Evolutionary conservation across 148 eudicot genomes (phyloP), one percentile per base, ranked within the genome.

Genomic region (Arbutus unedo): DNA sequence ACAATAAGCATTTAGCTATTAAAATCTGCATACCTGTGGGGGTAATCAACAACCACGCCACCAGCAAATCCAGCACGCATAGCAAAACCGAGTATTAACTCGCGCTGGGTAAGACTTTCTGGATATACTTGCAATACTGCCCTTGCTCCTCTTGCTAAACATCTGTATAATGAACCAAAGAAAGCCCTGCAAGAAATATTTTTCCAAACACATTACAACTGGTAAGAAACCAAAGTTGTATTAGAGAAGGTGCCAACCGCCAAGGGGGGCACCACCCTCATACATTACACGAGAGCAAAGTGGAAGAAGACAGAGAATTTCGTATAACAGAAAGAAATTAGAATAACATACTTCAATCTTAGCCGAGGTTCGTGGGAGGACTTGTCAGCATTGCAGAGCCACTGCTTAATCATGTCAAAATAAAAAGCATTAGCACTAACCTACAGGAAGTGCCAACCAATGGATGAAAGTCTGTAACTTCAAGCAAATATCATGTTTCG

Each of bases 41-140:
- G 99, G 84, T 76, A 96, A 83, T 96, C 99, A 79, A 96, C 94
- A 54, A 96, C 97, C n/a, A 96, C 85, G 23, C 99, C 98, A 77
- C 99, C 99, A 87, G 94, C 90, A 87, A 96, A 96, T 25, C 99
- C 99, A 92, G 98, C 94, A 81, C 93, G 92, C 98, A 94, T 96
- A 16, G 99, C 99, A 85, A 31, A 92, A 79, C 90, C 56, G 3
- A 91, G 82, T 67, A 96, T 91, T 85, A 96, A 87, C 85, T 93
- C 93, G 76, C 99, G 94, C 86, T 96, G 99, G 47, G 92, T 94
- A 73, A 86, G 21, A 86, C 91, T 96, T 89, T 96, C 98, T 21
- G 99, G 98, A 87, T 96, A 94, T 56, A 93, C 84, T 87, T 94
- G 99, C 83, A 94, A 87, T 14, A 93, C 98, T 25, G 95, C 99